Evolutionary conservation across 2,329 filamentous ascomycete genomes (phyloP), one percentile per base, ranked within the genome.

Genomic region (Neofusicoccum sp.): DNA sequence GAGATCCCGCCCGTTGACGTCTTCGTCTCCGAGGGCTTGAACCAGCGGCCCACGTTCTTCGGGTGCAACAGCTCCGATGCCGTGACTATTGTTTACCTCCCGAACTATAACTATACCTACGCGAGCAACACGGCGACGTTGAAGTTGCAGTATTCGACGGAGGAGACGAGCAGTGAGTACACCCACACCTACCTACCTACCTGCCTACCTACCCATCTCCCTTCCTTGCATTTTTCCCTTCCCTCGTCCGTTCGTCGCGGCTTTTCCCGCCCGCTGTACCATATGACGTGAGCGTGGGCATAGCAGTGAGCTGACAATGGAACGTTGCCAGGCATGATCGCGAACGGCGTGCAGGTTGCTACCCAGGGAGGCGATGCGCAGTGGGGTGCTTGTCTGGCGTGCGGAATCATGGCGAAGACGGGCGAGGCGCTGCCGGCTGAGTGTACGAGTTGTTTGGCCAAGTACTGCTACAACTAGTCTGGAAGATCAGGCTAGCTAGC

Each of bases 31-130:
- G 73, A 83, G 9, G 82, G 82, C 16, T 75, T 88, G 62, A 87
- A 88, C 76, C 76, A 78, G 61, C 78, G 79, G 38, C 85, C 86
- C 0, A 80, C 80, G 54, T 88, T 89, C 70, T 88, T 96, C 28
- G 60, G 60, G 12, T 61, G 73, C 84, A 83, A 67, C 80, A 80
- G 14, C 24, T 31, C 58, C 8, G n/a, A 48, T n/a, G 12, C 20
- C 6, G 33, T 61, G 31, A 61, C 59, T 11, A 40, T 61, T 24
- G 26, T 61, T 38, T 61, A 31, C n/a, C 12, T 61, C 24, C 59
- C 59, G 31, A 61, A 61, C n/a, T 47, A 47, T n/a, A 56, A 56
- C 9, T 61, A 40, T 33, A 47, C 48, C 14, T 48, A 33, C 26
- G 49, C 20, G 6, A 61, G 59, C 41, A 61, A 61, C 6, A 41